Evolutionary conservation across 495 filamentous ascomycete genomes (phyloP), one percentile per base, ranked within the genome.

Genomic region (Neurospora sp.): DNA sequence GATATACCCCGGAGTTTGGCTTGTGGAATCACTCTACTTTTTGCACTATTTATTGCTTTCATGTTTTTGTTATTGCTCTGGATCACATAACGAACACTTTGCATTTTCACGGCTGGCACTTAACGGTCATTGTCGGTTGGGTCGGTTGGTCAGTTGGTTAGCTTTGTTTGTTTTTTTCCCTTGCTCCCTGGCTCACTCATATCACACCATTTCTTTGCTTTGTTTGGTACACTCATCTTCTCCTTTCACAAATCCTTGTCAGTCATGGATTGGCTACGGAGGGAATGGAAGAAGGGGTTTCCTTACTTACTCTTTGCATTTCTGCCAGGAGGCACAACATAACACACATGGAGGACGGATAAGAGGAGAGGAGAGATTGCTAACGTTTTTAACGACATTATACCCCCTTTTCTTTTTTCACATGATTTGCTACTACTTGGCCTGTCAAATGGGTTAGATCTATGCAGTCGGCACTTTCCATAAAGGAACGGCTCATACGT

Each of bases 351-450:
- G 53, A 35, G 53, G 53, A 35, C 3, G 22, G 31, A 65, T 35
- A 7, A 7, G 53, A 65, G 27, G 27, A 7, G 53, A 61, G 53
- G 53, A 65, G 44, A 61, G 53, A 65, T 6, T 65, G 53, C 53
- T 65, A 65, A 37, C 53, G 53, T 35, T 65, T 61, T 65, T 35
- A 37, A 65, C 53, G 53, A 65, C 14, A 65, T 65, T 65, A 65
- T 65, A 65, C 74, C 75, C 73, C 72, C 70, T 76, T 78, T 73
- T 79, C 76, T 73, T 39, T 70, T 71, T 73, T 78, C 31, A 47
- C 70, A 61, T 31, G 53, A 37, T 35, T 65, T 65, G 53, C 53
- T 65, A 35, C 31, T 37, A 16, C 22, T 65, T 35, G 53, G 53
- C 53, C 53, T 35, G 35, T 3, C 22, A 37, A 5, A 65, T 65